Base-by-base conservation (phyloP, 352 stramenopile species). In the Pythium grandisporangium region DNA sequence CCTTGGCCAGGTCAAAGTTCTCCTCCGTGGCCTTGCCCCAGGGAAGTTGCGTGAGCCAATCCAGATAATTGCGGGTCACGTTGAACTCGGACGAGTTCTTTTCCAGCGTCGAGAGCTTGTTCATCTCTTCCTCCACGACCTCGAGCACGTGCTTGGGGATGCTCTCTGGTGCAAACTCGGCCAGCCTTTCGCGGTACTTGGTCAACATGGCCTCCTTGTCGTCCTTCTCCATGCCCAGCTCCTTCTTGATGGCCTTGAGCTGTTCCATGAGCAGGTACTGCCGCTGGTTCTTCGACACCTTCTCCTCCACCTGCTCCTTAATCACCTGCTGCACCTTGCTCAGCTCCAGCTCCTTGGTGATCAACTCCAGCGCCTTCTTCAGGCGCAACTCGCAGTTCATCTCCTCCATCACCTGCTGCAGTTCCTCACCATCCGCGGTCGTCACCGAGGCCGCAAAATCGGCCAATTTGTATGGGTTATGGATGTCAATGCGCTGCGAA, bases 31-130 rank as follows among this genome's bases (percentile, higher is more conserved):
- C 63, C 40, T 96, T 84, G n/a, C 93, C 94, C 95, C 95, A 99
- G 11, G 97, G 97, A 30, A 99, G 72, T 27, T 87, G 77, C 10
- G 91, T 98, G 7, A 99, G 77, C 96, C 96, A 99, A 68, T 99
- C 96, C 26, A 99, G 57, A 54, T 99, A 99, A 53, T 95, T 98
- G 24, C 95, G 79, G 3, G 95, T 99, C 4, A 99, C 91, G 41
- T 98, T 99, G 61, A 99, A 99, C 62, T 99, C 96, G 1, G 89
- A 88, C 30, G 90, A 98, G 61, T 98, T 98, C 66, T 98, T 98
- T 56, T 99, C 96, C 4, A 99, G 72, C 47, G 88, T 96, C 14
- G 74, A 88, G 47, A 99, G 83, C 58, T 99, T 99, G 45, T 98
- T 93, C 19, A 99, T 50, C 56, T 99, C 96, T 48, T 98, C 91